Percentiles rank a stretch among this genome's conserved stretches.
Evolutionary conservation across 169 alveolate species (phyloP).

Genomic region (Plasmodium yoelii): DNA sequence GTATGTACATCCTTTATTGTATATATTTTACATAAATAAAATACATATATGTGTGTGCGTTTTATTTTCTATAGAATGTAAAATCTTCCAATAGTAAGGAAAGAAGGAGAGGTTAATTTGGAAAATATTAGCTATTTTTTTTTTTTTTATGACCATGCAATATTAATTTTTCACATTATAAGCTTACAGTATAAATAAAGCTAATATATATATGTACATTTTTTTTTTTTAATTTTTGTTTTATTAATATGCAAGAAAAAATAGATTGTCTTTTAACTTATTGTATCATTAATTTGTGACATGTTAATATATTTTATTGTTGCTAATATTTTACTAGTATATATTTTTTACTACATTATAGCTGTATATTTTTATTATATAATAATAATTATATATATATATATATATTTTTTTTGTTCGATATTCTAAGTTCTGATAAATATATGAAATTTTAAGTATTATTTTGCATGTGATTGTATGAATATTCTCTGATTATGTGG

Average conservation of each 20-base stretch:
- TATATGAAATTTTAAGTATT: conserved; percentile 2
- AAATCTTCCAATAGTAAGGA: conserved; percentile 24
- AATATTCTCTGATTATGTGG: conserved; percentile 2
- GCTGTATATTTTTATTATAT: neutral
- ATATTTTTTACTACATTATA: neutral
- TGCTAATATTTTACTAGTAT: neutral
- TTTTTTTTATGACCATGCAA: neutral
- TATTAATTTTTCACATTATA: neutral
- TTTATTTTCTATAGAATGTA: neutral
- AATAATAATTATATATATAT: neutral
- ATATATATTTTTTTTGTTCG: neutral
- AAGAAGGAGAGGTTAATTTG: conserved; percentile 9
- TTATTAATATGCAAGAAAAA: neutral
- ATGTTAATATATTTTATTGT: neutral
- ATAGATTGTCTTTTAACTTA: conserved; percentile 10
- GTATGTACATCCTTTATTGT: neutral
- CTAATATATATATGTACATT: neutral
- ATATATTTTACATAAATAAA: neutral
- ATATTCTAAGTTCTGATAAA: neutral
- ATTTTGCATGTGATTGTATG: conserved; percentile 2
- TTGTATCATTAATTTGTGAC: conserved; percentile 14
- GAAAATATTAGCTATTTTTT: conserved; percentile 3
- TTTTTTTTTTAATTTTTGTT: conserved; percentile 11
- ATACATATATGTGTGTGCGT: neutral
- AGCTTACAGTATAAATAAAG: neutral